Evolutionary conservation across 192 early-diverging fungal species (phyloP).

Genomic region (Backusella circina): DNA sequence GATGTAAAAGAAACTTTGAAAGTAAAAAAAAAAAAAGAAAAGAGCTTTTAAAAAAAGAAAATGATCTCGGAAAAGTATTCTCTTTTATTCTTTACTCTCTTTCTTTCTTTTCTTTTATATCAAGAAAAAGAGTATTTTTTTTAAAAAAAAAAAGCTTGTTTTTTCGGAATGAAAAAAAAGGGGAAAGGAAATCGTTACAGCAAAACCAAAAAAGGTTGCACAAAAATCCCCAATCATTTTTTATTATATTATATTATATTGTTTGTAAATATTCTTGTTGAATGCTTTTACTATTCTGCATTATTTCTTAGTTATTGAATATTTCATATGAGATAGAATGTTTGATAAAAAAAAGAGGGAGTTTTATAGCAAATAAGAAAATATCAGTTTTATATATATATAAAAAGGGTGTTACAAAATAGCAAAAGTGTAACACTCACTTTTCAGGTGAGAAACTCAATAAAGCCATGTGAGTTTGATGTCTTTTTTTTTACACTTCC

Average conservation of each 20-base stretch:
- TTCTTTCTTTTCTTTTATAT: not conserved
- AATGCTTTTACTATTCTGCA: not conserved
- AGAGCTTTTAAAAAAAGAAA: not conserved
- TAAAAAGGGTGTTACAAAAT: not conserved
- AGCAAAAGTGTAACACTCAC: not conserved
- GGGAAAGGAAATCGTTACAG: not conserved
- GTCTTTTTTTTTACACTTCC: not conserved
- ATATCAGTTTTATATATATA: not conserved
- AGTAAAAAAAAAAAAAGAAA: not conserved
- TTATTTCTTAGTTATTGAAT: not conserved
- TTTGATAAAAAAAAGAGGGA: not conserved
- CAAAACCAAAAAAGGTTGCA: not conserved
- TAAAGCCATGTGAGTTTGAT: not conserved
- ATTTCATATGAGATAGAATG: not conserved
- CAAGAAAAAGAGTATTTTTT: not conserved
- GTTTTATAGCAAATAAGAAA: not conserved
- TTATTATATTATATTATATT: not conserved
- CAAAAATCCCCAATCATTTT: not conserved
- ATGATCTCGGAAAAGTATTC: not conserved
- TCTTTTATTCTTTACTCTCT: not conserved
- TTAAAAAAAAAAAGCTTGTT: not conserved
- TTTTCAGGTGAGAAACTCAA: not conserved
- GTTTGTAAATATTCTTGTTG: not conserved
- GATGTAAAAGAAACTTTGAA: not conserved
- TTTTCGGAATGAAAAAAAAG: not conserved